Conservation (phyloP, 192 early-diverging fungal genomes). For the Geranomyces michiganensis region DNA sequence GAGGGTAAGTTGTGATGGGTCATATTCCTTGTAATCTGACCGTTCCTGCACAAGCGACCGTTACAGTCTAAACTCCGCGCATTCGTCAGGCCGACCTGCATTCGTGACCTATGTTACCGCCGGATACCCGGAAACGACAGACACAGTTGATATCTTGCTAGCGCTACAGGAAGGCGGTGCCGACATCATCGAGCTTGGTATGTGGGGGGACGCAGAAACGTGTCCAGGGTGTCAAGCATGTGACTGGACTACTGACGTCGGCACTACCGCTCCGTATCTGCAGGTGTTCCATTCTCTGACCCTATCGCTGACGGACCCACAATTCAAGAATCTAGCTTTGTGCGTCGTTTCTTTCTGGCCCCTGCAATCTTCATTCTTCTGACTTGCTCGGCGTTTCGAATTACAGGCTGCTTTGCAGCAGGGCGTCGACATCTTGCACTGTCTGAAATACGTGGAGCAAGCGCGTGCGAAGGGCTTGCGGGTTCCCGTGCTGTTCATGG, state of each 20-base stretch:
- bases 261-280: not conserved
- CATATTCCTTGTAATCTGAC: too few relatives aligned
- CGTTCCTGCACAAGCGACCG: too few relatives aligned
- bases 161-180: slow-evolving; percentile 87
- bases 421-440: slow-evolving; percentile 75
- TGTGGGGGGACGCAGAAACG: not conserved
- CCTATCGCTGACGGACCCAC: slow-evolving; percentile 96
- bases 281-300: slow-evolving; percentile 94
- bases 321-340: slow-evolving; percentile 89
- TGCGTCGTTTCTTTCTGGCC: slow-evolving; percentile 32
- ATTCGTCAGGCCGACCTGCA: slow-evolving; percentile 59
- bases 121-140: slow-evolving; percentile 80
- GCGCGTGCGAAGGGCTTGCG: slow-evolving; percentile 83
- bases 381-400: slow-evolving; percentile 5
- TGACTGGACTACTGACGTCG: not conserved
- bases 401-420: slow-evolving; percentile 77
- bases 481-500: slow-evolving; percentile 96
- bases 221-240: too few relatives aligned
- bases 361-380: not conserved
- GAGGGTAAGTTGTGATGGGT: slow-evolving; percentile 9
- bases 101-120: slow-evolving; percentile 95
- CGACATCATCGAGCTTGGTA: slow-evolving; percentile 94
- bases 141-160: slow-evolving; percentile 85
- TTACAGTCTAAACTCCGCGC: too few relatives aligned
- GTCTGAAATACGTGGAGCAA: slow-evolving; percentile 77